Percentiles rank a stretch among this genome's conserved stretches.
These are phyloP conservation scores for Kluyveromyces marxianus DNA, from an alignment of 1,139 yeast genomes.

Conservation along the genomic window DNA sequence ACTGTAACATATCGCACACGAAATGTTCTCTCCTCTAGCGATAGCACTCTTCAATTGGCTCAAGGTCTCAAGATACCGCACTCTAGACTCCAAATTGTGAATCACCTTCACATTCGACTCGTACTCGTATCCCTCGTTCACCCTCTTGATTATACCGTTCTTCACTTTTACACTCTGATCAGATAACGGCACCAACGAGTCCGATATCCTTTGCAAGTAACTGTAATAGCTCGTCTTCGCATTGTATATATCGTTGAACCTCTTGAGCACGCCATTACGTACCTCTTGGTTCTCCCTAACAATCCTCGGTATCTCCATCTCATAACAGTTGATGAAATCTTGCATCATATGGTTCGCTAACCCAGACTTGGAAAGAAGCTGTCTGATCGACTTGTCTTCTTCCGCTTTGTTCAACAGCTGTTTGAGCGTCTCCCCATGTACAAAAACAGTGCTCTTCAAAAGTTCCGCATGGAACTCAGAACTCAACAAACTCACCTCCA, in stretches of 20 bases:
- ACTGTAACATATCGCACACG: slow-evolving; percentile 73
- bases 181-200: slow-evolving; percentile 44
- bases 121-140: slow-evolving; percentile 16
- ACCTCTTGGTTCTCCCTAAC: slow-evolving; percentile 27
- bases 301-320: slow-evolving; percentile 15
- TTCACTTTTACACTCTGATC: slow-evolving; percentile 18
- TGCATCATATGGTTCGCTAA: slow-evolving; percentile 14
- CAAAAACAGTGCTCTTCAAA: slow-evolving; percentile 13
- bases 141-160: slow-evolving; percentile 23
- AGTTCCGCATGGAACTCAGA: slow-evolving; percentile 21
- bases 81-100: slow-evolving; percentile 43
- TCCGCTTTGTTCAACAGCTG: slow-evolving; percentile 18
- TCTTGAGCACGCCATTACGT: slow-evolving; percentile 41
- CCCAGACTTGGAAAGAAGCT: neutral
- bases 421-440: slow-evolving; percentile 24
- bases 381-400: neutral
- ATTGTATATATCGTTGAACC: slow-evolving; percentile 63
- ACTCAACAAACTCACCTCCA: slow-evolving; percentile 6
- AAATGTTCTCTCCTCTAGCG: slow-evolving; percentile 22
- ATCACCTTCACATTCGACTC: slow-evolving; percentile 22
- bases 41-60: slow-evolving; percentile 23
- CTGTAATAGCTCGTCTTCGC: slow-evolving; percentile 72
- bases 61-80: slow-evolving; percentile 54
- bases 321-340: slow-evolving; percentile 19
- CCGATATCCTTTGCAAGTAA: slow-evolving; percentile 80